Evolutionary conservation across 257 asterid genomes (phyloP).

Genomic region (Cruciata laevipes): DNA sequence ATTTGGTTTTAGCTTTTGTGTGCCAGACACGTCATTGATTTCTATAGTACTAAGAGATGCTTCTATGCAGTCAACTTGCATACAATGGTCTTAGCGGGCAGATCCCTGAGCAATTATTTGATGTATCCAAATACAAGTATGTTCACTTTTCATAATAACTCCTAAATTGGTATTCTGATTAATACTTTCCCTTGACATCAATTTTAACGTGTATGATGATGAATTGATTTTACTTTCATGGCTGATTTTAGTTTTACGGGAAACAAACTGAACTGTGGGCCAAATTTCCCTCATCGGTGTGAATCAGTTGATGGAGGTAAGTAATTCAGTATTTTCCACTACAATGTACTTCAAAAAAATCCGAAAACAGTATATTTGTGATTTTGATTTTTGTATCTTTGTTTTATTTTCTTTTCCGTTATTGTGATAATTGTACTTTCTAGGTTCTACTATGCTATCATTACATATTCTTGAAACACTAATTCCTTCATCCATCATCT

Average conservation of each 20-base stretch:
- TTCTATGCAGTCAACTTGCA: conserved; percentile 66
- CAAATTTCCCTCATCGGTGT: conserved; percentile 40
- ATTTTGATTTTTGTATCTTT: no score
- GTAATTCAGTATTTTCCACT: conserved; percentile 5
- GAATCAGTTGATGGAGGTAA: conserved; percentile 63
- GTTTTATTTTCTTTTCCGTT: no score
- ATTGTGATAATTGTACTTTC: no score
- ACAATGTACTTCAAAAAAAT: neutral
- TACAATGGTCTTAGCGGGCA: conserved; percentile 67
- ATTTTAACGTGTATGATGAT: neutral
- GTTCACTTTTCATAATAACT: conserved; percentile 14
- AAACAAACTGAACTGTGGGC: conserved; percentile 73
- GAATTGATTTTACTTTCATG: conserved; percentile 11
- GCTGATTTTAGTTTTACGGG: conserved; percentile 73
- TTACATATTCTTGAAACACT: no score
- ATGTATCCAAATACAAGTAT: conserved; percentile 73
- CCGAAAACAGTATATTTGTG: neutral
- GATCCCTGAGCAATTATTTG: conserved; percentile 62
- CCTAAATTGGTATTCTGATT: neutral
- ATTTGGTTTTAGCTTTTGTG: neutral
- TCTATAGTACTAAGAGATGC: conserved; percentile 15
- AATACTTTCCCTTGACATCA: neutral
- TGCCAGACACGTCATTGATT: neutral
- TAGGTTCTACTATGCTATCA: no score
- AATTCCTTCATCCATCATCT: no score